Evolutionary conservation across 345 rosid species (phyloP), one percentile per base, ranked within the genome.

Genomic region (Salix purpurea): DNA sequence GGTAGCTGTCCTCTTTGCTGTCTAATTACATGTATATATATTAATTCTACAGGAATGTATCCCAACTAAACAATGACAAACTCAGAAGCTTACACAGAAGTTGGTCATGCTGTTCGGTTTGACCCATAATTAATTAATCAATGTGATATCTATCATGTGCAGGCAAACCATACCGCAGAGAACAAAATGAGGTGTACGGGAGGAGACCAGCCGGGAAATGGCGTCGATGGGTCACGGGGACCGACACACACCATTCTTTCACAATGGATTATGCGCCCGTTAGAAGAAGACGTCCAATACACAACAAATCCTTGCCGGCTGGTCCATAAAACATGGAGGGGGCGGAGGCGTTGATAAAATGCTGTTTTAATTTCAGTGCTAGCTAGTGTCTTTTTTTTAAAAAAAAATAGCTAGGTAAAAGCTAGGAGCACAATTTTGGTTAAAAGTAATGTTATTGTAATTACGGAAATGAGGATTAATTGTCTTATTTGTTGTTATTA

Each of bases 261-360:
- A 87, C 95, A 7, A 91, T 91, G 95, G 97, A 91, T 83, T 92
- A 92, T 84, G 78, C 91, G 61, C 85, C 26, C 6, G 91, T 88
- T 56, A 83, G 83, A 82, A 87, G 90, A 86, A 85, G 95, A 80
- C 82, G 91, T 16, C 97, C 97, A 4, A 89, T 92, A 56, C 97
- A 92, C 67, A 92, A 92, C 90, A 90, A 88, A 75, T 80, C 94
- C 76, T 40, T 86, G 86, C 92, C 93, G 30, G 79, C 67, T 74
- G 70, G 82, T 86, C 94, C 93, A 14, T 82, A 73, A 83, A 81
- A 68, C 71, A 62, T 74, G 79, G 67, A n/a, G 18, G 48, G 46
- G 19, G 23, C 7, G 40, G 61, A 40, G 23, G 15, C 36, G 18
- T 21, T 42, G 14, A 26, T 4, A 12, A 46, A 50, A 26, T 72